Conservation (phyloP, 805 yeast genomes). For the Suhomyces canberraensis region DNA sequence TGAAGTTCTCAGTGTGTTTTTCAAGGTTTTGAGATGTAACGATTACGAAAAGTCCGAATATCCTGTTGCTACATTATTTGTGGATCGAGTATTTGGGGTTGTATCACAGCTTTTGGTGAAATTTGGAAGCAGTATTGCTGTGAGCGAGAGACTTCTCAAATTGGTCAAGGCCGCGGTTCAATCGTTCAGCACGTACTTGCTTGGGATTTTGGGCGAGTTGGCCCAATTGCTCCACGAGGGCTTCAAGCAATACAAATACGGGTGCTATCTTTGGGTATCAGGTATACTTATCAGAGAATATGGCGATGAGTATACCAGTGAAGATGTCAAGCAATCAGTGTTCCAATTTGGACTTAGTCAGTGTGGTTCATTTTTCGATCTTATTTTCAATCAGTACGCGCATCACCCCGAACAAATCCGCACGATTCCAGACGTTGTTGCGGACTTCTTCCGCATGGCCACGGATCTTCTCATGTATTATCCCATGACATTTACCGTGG, state of each 20-base stretch:
- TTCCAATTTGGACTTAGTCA: conserved; percentile 76
- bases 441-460: conserved; percentile 83
- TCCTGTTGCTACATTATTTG: conserved; percentile 53
- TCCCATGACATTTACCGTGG: conserved; percentile 50
- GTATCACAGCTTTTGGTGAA: conserved; percentile 46
- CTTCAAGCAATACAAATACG: conserved; percentile 64
- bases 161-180: conserved; percentile 64
- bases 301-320: conserved; percentile 51
- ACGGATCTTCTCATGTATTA: conserved; percentile 74
- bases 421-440: conserved; percentile 65
- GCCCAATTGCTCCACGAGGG: conserved; percentile 68
- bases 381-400: conserved; percentile 25
- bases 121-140: conserved; percentile 56
- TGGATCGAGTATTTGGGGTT: conserved; percentile 58
- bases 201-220: conserved; percentile 59
- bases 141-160: conserved; percentile 74
- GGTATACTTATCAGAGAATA: conserved; percentile 73
- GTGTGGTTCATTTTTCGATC: conserved; percentile 52
- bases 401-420: conserved; percentile 26
- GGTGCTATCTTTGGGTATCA: conserved; percentile 88
- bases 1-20: conserved; percentile 62
- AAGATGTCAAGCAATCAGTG: conserved; percentile 52
- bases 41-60: conserved; percentile 34
- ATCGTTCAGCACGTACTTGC: conserved; percentile 53
- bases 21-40: conserved; percentile 52